A percentile compares a stretch with the other conserved stretches of the same genome.
Evolutionary conservation across 345 rosid genomes (phyloP).

Genomic region (Eucalyptus virginea): DNA sequence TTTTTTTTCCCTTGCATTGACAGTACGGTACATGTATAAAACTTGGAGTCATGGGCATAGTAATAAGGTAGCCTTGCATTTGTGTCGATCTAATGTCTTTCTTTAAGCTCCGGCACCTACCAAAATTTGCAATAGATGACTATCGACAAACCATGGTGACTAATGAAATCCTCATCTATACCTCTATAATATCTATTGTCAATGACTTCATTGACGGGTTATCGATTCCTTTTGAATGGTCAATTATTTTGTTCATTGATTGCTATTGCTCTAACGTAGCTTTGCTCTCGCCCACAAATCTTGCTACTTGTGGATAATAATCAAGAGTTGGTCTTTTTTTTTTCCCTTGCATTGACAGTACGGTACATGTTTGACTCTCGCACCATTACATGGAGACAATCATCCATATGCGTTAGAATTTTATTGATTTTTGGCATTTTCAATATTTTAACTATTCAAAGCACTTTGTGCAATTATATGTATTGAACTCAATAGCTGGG

Average conservation of each 20-base stretch:
- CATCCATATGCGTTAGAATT: not conserved
- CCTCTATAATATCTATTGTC: not conserved
- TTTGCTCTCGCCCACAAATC: not conserved
- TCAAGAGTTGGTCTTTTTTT: not conserved
- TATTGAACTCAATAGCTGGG: no score
- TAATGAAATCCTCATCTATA: not conserved
- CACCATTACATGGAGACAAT: not conserved
- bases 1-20: not conserved
- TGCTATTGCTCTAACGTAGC: not conserved
- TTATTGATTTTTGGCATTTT: not conserved
- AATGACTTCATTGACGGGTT: not conserved
- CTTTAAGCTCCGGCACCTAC: not conserved
- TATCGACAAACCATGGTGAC: not conserved
- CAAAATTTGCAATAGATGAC: not conserved
- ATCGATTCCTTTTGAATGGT: not conserved
- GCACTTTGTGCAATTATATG: no score
- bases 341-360: not conserved
- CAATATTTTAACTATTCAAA: not conserved
- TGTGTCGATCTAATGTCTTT: not conserved
- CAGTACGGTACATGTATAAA: not conserved
- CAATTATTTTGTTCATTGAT: not conserved
- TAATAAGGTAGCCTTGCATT: not conserved
- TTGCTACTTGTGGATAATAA: not conserved
- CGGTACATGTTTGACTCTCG: not conserved
- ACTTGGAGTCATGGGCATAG: not conserved